Conservation (phyloP, 2,329 filamentous ascomycete genomes). For the Apiospora pterosperma region DNA sequence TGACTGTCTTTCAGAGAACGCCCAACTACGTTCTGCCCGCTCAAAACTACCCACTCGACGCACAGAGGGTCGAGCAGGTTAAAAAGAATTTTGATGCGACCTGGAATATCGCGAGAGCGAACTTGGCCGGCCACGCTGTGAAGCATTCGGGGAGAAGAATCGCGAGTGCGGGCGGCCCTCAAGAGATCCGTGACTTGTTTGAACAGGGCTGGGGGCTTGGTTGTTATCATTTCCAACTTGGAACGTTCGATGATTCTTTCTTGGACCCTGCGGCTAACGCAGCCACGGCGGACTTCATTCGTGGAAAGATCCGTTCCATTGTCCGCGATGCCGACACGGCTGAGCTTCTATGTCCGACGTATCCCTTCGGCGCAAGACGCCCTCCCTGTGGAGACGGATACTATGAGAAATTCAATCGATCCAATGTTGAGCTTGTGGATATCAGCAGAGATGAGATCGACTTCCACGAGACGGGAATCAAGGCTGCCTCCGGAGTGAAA, state of each 20-base stretch:
- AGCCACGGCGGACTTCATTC: conserved; percentile 49
- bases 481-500: conserved; percentile 13
- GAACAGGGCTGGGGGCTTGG: conserved; percentile 52
- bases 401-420: conserved; percentile 26
- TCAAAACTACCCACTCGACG: conserved; percentile 41
- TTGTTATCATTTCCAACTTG: no score
- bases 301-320: conserved; percentile 44
- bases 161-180: conserved; percentile 47
- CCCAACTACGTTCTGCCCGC: conserved; percentile 63
- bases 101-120: conserved; percentile 46
- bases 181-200: conserved; percentile 42
- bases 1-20: conserved; percentile 62
- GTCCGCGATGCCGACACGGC: conserved; percentile 48
- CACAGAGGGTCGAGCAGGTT: conserved; percentile 32
- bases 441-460: conserved; percentile 14
- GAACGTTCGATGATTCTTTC: conserved; percentile 39
- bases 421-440: conserved; percentile 27
- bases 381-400: conserved; percentile 20
- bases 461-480: conserved; percentile 13
- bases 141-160: no score
- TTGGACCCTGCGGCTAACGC: conserved; percentile 49
- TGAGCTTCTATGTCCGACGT: conserved; percentile 37
- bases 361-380: conserved; percentile 51
- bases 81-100: conserved; percentile 49
- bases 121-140: conserved; percentile 49